Evolutionary conservation across 2,329 filamentous ascomycete species (phyloP), one percentile per base, ranked within the genome.

Genomic region (Phaeomoniella chlamydospora): DNA sequence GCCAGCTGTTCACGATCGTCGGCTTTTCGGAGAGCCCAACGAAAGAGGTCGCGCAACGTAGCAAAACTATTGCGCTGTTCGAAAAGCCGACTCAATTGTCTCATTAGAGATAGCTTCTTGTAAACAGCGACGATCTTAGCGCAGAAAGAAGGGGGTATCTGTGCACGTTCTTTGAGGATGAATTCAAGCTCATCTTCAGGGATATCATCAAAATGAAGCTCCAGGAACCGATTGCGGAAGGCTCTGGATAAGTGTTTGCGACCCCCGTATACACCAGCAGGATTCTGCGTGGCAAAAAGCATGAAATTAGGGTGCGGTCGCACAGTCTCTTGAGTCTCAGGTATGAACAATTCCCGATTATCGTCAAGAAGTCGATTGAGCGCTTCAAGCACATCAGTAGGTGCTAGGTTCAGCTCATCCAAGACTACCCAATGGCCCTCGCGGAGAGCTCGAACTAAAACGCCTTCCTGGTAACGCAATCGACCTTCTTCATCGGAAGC

Each of bases 41-140:
- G 72, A 52, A 98, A 99, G 26, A 99, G 65, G 56, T 99, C 90
- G 69, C 90, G 73, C 32, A 99, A 65, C 2, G 90, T 99, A 2
- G 92, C 90, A 55, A 98, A 98, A 53, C 88, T 88, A 52, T 88
- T 90, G 57, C 94, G 94, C 50, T 94, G 85, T 60, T 98, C 92
- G 52, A 98, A 98, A 4, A 98, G 64, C 31, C 92, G 70, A 50
- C 77, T 88, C 15, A 87, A 85, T 58, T 98, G 92, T 15, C 92
- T 78, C 29, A 96, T 66, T 4, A 85, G 69, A 0, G 90, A 93
- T 4, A 99, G 72, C 52, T 94, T 86, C 49, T 85, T 83, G 57
- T 99, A 99, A 0, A 96, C 88, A 5, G 78, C 74, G 3, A 98
- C 90, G 39, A 99, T 96, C 35, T 82, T 75, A 43, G 75, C 75